Evolutionary conservation across 2,329 filamentous ascomycete species (phyloP).

Genomic region (Exophiala aquamarina): DNA sequence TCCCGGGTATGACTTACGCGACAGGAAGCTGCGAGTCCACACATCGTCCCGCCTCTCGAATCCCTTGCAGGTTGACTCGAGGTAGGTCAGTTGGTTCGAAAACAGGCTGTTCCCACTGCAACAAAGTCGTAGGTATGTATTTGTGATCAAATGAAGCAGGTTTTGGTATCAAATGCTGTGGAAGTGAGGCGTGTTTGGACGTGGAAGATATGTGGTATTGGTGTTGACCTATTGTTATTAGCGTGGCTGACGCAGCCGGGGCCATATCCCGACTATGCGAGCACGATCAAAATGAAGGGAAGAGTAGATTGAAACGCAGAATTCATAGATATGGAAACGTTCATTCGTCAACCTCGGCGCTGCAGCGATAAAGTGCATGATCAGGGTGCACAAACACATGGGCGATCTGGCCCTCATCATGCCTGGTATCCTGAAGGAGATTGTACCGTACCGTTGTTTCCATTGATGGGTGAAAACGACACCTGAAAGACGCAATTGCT

Average conservation of each 20-base stretch:
- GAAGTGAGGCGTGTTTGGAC: conserved; percentile 30
- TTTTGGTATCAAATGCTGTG: conserved; percentile 5
- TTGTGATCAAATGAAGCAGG: conserved; percentile 12
- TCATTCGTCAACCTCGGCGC: no score
- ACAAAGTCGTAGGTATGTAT: conserved; percentile 18
- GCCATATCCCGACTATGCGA: conserved; percentile 11
- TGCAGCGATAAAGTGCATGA: no score
- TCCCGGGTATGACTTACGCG: conserved; percentile 8
- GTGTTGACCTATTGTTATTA: conserved; percentile 14
- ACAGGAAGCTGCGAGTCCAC: conserved; percentile 20
- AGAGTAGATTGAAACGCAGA: conserved; percentile 1
- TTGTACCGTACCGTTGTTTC: no score
- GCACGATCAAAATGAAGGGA: not conserved
- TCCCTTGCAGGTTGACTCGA: conserved; percentile 12
- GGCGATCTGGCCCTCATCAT: no score
- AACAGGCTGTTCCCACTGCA: conserved; percentile 15
- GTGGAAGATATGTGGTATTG: conserved; percentile 10
- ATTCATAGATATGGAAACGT: not conserved
- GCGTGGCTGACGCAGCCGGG: conserved; percentile 1
- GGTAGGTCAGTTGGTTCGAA: conserved; percentile 21
- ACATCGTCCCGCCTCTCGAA: conserved; percentile 20
- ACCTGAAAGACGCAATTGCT: no score
- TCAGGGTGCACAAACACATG: no score
- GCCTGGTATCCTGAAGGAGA: no score
- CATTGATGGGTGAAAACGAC: no score